Percentiles rank a stretch among this genome's conserved stretches.
Evolutionary conservation across 768 basidiomycete genomes (phyloP).

Genomic region (Collybia sp.): DNA sequence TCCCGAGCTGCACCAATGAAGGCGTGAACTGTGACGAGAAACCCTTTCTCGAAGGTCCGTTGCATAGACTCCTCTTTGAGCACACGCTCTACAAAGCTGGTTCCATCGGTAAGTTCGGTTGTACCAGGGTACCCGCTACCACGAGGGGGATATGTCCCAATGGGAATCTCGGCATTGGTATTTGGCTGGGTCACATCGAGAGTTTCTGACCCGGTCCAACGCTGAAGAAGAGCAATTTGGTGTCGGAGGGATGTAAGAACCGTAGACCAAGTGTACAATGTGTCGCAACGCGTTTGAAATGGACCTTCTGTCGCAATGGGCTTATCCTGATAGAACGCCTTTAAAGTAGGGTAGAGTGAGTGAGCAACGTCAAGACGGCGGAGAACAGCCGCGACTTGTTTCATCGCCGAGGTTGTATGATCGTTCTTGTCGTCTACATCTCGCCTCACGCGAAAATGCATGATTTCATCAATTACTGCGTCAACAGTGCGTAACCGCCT

Average conservation of each 20-base stretch:
- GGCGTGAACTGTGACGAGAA: conserved; percentile 79
- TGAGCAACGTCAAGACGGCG: conserved; percentile 77
- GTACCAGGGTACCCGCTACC: conserved; percentile 20
- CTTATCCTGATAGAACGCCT: conserved; percentile 76
- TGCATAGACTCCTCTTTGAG: conserved; percentile 97
- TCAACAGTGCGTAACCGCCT: conserved; percentile 79
- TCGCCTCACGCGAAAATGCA: conserved; percentile 59
- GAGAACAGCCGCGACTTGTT: conserved; percentile 62
- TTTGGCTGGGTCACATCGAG: conserved; percentile 84
- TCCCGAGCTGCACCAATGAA: conserved; percentile 84
- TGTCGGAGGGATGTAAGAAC: conserved; percentile 80
- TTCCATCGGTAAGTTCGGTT: conserved; percentile 56
- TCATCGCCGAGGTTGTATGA: conserved; percentile 41
- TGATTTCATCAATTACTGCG: conserved; percentile 78
- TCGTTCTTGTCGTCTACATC: conserved; percentile 29
- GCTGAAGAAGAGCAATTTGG: conserved; percentile 75
- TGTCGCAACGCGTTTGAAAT: conserved; percentile 83
- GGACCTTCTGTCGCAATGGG: conserved; percentile 56
- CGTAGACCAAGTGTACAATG: conserved; percentile 90
- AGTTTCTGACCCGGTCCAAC: conserved; percentile 92
- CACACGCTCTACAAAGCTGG: conserved; percentile 89
- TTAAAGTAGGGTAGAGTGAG: conserved; percentile 81
- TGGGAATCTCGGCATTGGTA: conserved; percentile 55
- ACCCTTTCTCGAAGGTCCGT: conserved; percentile 88
- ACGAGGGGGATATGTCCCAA: conserved; percentile 25